Evolutionary conservation across 257 asterid species (phyloP), one percentile per base, ranked within the genome.

Genomic region (Solanum sejunctum): DNA sequence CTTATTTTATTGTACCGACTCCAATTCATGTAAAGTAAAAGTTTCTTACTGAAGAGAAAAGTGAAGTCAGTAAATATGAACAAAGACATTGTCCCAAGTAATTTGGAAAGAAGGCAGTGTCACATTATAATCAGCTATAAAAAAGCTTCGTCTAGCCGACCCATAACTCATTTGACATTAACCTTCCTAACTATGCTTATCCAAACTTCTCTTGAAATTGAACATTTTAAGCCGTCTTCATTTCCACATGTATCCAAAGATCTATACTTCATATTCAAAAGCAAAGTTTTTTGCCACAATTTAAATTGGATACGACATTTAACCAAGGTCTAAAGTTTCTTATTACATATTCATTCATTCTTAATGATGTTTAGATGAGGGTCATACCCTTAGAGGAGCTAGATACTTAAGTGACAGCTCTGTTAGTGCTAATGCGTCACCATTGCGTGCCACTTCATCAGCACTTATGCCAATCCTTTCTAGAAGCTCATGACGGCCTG

Each of bases 401-500:
- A 93, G 91, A 86, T 93, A 97, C 89, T 97, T 97, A 84, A 97
- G 92, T 17, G 95, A 86, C 81, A 97, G 82, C 52, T 96, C 99
- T 63, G 98, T 84, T 49, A 93, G 84, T 51, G 99, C 99, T 79
- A 96, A 86, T 81, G 99, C 92, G 66, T 88, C 89, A 64, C 99
- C 98, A 55, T 51, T 70, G 58, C 94, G 93, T 8, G 98, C 98
- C 88, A 96, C 88, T 82, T 86, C 94, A 89, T 95, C 98, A 36
- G 98, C 97, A 88, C 56, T 89, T 66, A 95, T 11, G 55, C 98
- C 98, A 39, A 94, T 86, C 84, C 89, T 89, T 67, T 92, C 97
- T 83, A 95, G 82, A 84, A 96, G 96, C 88, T 96, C 99, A 80
- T 96, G 98, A 66, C 98, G 97, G 73, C 94, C 99, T 96, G 94